Conservation (phyloP, 352 stramenopile genomes). For the Blastocystis sp. region DNA sequence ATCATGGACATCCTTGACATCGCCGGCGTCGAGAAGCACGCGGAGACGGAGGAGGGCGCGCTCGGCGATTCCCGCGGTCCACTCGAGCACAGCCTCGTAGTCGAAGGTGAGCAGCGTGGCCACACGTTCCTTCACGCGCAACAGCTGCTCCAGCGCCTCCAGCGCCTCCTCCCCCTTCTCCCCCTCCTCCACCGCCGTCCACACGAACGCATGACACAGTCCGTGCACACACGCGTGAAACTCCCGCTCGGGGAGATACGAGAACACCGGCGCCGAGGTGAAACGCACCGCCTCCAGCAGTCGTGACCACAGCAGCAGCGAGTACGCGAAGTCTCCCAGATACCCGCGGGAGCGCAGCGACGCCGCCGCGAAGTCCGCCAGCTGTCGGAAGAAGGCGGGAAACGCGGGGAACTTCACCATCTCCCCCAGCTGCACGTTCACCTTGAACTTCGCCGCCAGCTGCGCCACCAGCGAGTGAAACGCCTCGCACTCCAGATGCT, state of each 20-base stretch:
- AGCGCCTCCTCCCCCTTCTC: background rate
- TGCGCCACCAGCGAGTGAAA: constrained; percentile 14
- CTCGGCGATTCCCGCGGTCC: background rate
- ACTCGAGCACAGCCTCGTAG: background rate
- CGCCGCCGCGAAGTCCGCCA: background rate
- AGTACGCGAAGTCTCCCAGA: constrained; percentile 29
- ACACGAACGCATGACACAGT: background rate
- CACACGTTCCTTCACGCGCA: background rate
- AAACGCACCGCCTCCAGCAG: constrained; percentile 24
- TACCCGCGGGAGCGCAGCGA: background rate
- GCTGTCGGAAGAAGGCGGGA: background rate
- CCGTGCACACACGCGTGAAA: background rate
- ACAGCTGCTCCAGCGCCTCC: background rate
- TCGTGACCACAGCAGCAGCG: constrained; percentile 10
- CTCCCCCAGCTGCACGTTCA: constrained; percentile 27
- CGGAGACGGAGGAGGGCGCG: too few species aligned
- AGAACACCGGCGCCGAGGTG: background rate
- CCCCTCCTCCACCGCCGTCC: background rate
- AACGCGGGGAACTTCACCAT: constrained; percentile 28
- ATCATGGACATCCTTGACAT: too few species aligned
- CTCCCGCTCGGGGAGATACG: background rate
- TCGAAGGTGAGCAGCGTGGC: background rate
- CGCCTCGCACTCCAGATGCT: background rate
- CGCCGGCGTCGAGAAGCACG: too few species aligned
- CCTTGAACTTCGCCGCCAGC: background rate